Evolutionary conservation across 2,329 filamentous ascomycete species (phyloP), one percentile per base, ranked within the genome.

Genomic region (Trichophyton equinum): DNA sequence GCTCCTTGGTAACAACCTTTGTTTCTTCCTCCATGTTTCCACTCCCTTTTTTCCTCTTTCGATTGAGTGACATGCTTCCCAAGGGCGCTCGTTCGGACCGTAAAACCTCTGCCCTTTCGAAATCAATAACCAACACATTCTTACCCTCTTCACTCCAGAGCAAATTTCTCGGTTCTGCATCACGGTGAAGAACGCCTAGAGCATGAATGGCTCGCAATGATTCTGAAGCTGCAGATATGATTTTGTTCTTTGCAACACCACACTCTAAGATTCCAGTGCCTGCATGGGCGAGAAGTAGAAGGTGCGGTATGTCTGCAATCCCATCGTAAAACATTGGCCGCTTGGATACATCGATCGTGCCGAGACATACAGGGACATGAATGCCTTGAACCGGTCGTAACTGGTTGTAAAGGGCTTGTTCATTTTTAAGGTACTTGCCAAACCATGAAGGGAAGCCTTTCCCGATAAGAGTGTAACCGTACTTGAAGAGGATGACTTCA

Each of bases 401-500:
- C 2, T 36, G 59, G 15, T 62, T 9, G 53, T 68, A 68, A 30
- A 68, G 53, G 7, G 56, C 27, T 5, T 61, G 55, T 60, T 68
- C 65, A 59, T 62, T 60, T 22, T 18, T 44, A n/a, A 67, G 58
- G 59, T 62, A 60, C 9, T 44, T 25, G 2, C 27, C 13, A 61
- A 61, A 65, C n/a, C 36, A 60, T 8, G 15, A 3, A 3, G 58
- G 60, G 9, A 63, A 63, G 7, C 64, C 66, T 58, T 67, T 67
- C 6, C 61, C 66, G 20, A 65, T 60, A 5, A 68, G 33, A 1
- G 61, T 68, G 47, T 68, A 69, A 5, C 64, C 65, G 30, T 66
- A 58, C 46, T 55, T 62, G 13, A 61, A 59, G 13, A 68, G 64
- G n/a, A 61, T 63, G 47, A 69, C 59, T 60, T 65, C 63, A 62